Conservation (phyloP, 139 green algal genomes). For the Chlorella sp. region DNA sequence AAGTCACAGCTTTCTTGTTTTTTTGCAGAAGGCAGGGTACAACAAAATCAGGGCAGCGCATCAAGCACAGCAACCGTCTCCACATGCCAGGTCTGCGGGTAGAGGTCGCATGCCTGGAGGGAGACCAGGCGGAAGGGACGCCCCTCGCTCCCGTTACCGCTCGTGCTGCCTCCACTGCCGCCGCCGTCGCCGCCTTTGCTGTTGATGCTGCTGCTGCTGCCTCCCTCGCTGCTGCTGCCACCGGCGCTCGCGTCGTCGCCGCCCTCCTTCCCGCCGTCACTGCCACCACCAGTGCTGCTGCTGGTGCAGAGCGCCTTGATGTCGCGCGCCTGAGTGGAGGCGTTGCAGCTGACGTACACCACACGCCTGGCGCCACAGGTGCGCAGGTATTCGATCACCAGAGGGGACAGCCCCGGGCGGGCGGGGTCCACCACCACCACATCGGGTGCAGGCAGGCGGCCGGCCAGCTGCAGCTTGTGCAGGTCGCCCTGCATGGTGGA, state of each 20-base stretch:
- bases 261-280: background rate
- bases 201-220: background rate
- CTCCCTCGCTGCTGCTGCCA: background rate
- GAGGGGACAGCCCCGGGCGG: conserved; percentile 66
- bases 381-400: conserved; percentile 64
- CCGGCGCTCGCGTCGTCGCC: background rate
- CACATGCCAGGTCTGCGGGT: conserved; percentile 86
- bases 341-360: conserved; percentile 93
- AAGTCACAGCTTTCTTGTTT: background rate
- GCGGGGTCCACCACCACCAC: conserved; percentile 83
- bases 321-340: conserved; percentile 74
- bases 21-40: background rate
- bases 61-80: conserved; percentile 81
- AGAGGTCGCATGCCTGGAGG: conserved; percentile 83
- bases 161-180: background rate
- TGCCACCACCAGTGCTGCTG: background rate
- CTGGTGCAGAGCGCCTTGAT: conserved; percentile 54
- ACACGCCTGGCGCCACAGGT: conserved; percentile 63
- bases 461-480: conserved; percentile 37
- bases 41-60: background rate
- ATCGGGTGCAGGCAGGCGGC: conserved; percentile 36
- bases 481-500: conserved; percentile 55
- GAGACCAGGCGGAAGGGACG: conserved; percentile 66
- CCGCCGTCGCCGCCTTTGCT: background rate
- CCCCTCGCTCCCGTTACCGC: background rate